phyloP scores from a whole-genome alignment of 768 basidiomycete genomes.

The Collybia nuda region DNA sequence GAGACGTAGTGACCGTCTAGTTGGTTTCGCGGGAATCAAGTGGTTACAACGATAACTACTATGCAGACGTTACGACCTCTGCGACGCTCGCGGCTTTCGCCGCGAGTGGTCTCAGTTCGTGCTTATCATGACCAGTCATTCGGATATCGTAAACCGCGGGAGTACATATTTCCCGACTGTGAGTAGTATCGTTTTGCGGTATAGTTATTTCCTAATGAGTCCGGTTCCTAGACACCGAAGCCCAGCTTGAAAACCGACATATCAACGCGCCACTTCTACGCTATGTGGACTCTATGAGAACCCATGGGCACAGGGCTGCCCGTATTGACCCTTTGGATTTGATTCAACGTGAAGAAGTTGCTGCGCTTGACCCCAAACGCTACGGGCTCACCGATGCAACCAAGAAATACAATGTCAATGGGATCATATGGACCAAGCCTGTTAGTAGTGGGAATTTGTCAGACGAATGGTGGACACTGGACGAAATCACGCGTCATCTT shows the following conservation, averaged over 20 bases:
- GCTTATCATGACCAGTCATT: slow-evolving; percentile 79
- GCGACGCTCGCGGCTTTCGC: not conserved
- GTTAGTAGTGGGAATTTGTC: slow-evolving; percentile 26
- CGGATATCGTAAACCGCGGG: slow-evolving; percentile 66
- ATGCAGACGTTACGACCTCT: not conserved
- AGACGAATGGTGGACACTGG: slow-evolving; percentile 50
- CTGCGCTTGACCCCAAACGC: slow-evolving; percentile 71
- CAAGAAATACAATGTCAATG: slow-evolving; percentile 67
- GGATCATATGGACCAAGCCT: slow-evolving; percentile 75
- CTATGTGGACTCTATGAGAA: slow-evolving; percentile 88
- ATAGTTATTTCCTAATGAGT: not conserved
- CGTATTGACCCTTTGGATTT: slow-evolving; percentile 87
- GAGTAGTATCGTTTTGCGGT: slow-evolving; percentile 22
- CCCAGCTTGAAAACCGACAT: slow-evolving; percentile 67
- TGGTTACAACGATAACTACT: not conserved
- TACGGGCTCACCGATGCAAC: slow-evolving; percentile 67
- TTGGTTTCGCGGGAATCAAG: no score
- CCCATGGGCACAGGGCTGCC: slow-evolving; percentile 82
- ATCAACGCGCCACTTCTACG: slow-evolving; percentile 78
- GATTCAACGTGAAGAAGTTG: slow-evolving; percentile 78
- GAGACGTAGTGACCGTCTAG: no score
- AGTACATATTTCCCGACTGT: slow-evolving; percentile 75
- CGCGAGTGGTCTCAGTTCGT: slow-evolving; percentile 11
- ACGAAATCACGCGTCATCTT: slow-evolving; percentile 69
- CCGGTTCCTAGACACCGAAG: slow-evolving; percentile 49